Conservation (phyloP, 352 stramenopile genomes). For the Phytophthora capsici region DNA sequence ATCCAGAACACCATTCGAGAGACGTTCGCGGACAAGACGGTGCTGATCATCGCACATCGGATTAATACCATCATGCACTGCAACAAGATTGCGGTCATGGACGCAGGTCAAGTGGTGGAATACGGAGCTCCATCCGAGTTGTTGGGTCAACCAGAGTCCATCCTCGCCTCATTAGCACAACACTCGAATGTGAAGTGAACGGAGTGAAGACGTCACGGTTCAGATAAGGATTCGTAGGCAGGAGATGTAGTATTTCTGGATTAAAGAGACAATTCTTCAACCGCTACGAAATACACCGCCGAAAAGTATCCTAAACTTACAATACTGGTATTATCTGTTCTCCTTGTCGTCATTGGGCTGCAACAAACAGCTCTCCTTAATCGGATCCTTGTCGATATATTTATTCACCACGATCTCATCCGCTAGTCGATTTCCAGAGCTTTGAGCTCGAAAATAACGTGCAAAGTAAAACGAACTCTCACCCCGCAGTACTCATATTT, state of each 20-base stretch:
- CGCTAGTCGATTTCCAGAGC: too few species aligned
- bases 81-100: slow-evolving; percentile 32
- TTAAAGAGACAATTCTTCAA: too few species aligned
- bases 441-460: not conserved
- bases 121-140: slow-evolving; percentile 78
- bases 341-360: not conserved
- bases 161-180: slow-evolving; percentile 47
- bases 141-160: slow-evolving; percentile 38
- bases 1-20: slow-evolving; percentile 82
- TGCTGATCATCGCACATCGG: slow-evolving; percentile 96
- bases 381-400: not conserved
- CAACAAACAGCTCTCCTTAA: not conserved
- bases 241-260: too few species aligned
- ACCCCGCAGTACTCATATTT: slow-evolving; percentile 10
- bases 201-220: not conserved
- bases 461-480: slow-evolving; percentile 1
- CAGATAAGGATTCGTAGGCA: too few species aligned
- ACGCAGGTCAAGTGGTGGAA: slow-evolving; percentile 84
- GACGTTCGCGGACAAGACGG: slow-evolving; percentile 86
- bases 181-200: slow-evolving; percentile 6
- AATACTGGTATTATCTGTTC: not conserved
- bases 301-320: too few species aligned
- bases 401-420: not conserved
- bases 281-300: too few species aligned
- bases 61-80: slow-evolving; percentile 83